Evolutionary conservation across 257 asterid genomes (phyloP), one percentile per base, ranked within the genome.

Genomic region (Linderniella brevidens): DNA sequence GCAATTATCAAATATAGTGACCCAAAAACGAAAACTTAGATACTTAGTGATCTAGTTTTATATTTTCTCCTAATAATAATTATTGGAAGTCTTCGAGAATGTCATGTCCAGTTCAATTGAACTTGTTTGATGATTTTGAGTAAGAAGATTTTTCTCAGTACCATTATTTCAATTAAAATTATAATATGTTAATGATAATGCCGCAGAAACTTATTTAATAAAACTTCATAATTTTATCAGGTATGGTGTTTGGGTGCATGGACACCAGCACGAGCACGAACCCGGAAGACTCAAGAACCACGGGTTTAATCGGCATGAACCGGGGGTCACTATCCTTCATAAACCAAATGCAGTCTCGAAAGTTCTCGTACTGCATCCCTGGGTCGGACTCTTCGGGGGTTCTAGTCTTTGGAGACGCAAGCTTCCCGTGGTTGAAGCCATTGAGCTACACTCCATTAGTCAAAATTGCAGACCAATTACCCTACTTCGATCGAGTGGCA

Each of bases 301-400:
- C 84, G 35, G 93, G 95, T 3, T 50, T 84, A 7, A 45, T 84
- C 42, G 95, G 93, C 0, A 65, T 84, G 93, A 84, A 84, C 70
- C 74, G 78, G 11, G 95, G 95, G n/a, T 47, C 74, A 1, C 55
- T 84, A 11, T 84, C 95, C 0, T 62, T 84, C 6, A 75, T 80
- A 50, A 72, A 83, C 1, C 95, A 80, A 48, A 71, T 77, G 74
- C 83, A 77, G 0, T 64, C 52, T 32, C 57, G 59, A 0, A 51
- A 77, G 52, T 84, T 84, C 66, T 75, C 93, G 1, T 84, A 84
- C 55, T 84, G 93, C 70, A 84, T 84, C 2, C 72, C 95, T 43
- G 79, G 82, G 25, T 49, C 68, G 0, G 92, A 78, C 19, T 63
- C 76, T 5, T 61, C 81, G 10, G 95, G 95, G 13, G 75, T 77